Evolutionary conservation across 1,139 yeast genomes (phyloP), one percentile per base, ranked within the genome.

Genomic region (Tardiomyces depauwii): DNA sequence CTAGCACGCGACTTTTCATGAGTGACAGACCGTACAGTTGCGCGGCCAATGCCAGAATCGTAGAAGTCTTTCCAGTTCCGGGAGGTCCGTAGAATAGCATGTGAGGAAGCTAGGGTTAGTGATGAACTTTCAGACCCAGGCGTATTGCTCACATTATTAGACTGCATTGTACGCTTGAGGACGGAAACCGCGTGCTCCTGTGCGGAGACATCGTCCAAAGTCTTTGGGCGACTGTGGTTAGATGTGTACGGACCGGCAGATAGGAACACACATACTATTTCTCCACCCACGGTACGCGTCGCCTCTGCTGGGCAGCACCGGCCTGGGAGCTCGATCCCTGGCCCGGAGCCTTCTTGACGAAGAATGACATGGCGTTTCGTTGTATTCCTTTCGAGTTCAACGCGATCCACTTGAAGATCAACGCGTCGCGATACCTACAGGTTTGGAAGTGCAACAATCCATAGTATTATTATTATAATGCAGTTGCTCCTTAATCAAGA

Each of bases 11-110:
- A 21, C 82, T 67, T 58, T 82, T 83, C 62, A 76, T 76, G 45
- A 88, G 69, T 6, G 62, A 61, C 11, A 67, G 67, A 1, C 87
- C 96, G 59, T 78, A 89, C 42, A 89, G 67, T 58, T 87, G 89
- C 56, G 80, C 82, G 1, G 96, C 89, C 53, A 89, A 69, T 1
- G 96, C 96, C 45, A 89, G 67, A 43, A 89, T 82, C 0, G 97
- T 89, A 1, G 96, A 87, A 0, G 97, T 89, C 59, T 89, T 89
- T 51, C 97, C 97, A 0, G 97, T 89, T 30, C 97, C 97, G 44
- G 97, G 96, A 6, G 97, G 96, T 0, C 97, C 97, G 61, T 89
- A 89, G 66, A 89, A 89, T 44, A 91, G 68, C 95, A 89, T 86
- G 63, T 91, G 97, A 2, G 98, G 97, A 47, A 88, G 59, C 45